Conservation (phyloP, 805 yeast genomes). For the Candida caryicola region DNA sequence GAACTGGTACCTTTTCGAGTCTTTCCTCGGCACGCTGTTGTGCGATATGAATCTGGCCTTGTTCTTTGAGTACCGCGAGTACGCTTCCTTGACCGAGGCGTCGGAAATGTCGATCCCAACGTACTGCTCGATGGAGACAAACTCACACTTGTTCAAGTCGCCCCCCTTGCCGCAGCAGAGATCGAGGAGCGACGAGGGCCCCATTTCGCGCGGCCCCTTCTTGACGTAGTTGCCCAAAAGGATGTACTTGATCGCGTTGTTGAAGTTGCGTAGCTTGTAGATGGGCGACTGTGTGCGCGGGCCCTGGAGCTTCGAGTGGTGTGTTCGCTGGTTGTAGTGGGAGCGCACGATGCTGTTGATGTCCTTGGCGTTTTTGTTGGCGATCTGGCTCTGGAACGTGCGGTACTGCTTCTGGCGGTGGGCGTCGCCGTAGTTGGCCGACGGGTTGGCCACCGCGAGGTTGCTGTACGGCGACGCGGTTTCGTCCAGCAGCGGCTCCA, state of each 20-base stretch:
- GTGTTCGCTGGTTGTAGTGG: constrained; percentile 85
- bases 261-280: constrained; percentile 81
- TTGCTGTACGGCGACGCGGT: not conserved
- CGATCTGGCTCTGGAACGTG: constrained; percentile 38
- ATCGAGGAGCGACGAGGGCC: constrained; percentile 59
- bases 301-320: constrained; percentile 55
- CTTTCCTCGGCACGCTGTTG: constrained; percentile 22
- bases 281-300: constrained; percentile 77
- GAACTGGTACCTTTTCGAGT: constrained; percentile 53
- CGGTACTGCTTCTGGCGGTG: constrained; percentile 21
- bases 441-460: constrained; percentile 5
- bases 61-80: constrained; percentile 62
- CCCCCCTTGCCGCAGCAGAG: constrained; percentile 99
- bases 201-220: constrained; percentile 16
- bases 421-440: constrained; percentile 3
- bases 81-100: constrained; percentile 82
- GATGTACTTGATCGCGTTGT: constrained; percentile 87
- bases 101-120: constrained; percentile 93
- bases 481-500: not conserved
- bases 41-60: constrained; percentile 37
- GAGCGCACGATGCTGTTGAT: constrained; percentile 69
- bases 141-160: constrained; percentile 85
- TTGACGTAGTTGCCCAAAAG: constrained; percentile 67
- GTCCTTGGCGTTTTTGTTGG: constrained; percentile 34
- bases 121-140: constrained; percentile 67